phyloP scores from a whole-genome alignment of 23 red algal genomes.

The Gracilaria gracilis region DNA sequence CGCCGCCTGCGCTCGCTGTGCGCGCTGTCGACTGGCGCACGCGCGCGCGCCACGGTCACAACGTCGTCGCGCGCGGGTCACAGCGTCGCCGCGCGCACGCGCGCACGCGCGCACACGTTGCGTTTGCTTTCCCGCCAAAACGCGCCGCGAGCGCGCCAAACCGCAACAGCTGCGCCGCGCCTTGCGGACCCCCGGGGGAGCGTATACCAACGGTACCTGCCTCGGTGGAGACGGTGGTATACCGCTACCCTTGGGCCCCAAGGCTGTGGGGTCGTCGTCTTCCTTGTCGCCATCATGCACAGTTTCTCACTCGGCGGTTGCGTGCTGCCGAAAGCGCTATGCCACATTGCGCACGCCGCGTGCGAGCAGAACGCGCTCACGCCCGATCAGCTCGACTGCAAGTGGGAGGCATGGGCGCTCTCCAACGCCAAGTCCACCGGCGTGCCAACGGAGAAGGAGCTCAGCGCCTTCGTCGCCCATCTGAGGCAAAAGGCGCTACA shows the following conservation, averaged over 20 bases:
- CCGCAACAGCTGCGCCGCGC: neutral
- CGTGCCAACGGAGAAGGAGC: constrained; percentile 20
- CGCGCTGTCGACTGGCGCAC: neutral
- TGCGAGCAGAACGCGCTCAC: constrained; percentile 30
- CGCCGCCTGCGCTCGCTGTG: constrained; percentile 40
- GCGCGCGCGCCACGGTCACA: neutral
- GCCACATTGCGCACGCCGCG: constrained; percentile 17
- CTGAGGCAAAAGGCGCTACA: constrained; percentile 10
- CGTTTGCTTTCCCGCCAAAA: constrained; percentile 30
- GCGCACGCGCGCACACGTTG: too few relatives aligned
- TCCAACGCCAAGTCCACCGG: constrained; percentile 25
- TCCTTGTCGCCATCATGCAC: neutral
- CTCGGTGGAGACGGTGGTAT: too few relatives aligned
- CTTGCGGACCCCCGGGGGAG: neutral
- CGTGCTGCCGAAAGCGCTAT: neutral
- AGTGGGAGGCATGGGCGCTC: constrained; percentile 75
- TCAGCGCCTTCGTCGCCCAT: constrained; percentile 29
- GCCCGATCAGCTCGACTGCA: constrained; percentile 42
- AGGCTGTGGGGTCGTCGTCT: too few relatives aligned
- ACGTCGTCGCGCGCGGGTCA: neutral
- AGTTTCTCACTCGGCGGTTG: neutral
- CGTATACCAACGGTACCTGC: too few relatives aligned
- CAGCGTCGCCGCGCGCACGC: too few relatives aligned
- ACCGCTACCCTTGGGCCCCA: too few relatives aligned
- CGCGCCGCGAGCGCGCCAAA: neutral